Evolutionary conservation across 2,329 filamentous ascomycete species (phyloP).

Genomic region (Alternaria sp.): DNA sequence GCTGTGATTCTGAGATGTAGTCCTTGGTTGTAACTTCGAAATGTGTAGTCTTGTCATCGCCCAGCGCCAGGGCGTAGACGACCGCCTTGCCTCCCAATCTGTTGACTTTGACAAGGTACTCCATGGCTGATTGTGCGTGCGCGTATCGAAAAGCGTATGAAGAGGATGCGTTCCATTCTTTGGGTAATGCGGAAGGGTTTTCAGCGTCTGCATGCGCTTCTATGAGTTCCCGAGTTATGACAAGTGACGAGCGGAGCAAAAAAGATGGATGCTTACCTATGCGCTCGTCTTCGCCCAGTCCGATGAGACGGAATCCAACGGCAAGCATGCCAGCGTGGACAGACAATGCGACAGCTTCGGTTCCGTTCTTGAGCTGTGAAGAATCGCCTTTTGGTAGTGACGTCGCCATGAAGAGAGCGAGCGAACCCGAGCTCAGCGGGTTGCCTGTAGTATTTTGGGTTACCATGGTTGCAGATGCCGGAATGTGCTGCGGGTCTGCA

Average conservation of each 20-base stretch:
- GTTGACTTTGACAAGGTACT: constrained; percentile 82
- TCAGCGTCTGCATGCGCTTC: constrained; percentile 66
- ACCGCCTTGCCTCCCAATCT: constrained; percentile 85
- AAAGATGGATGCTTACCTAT: constrained; percentile 62
- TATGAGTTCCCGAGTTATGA: constrained; percentile 45
- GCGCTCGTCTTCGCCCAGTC: constrained; percentile 82
- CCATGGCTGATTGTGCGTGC: constrained; percentile 84
- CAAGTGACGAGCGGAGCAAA: constrained; percentile 13
- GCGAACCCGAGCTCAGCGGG: constrained; percentile 54
- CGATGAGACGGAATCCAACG: constrained; percentile 80
- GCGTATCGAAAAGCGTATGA: constrained; percentile 84
- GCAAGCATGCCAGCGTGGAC: constrained; percentile 83
- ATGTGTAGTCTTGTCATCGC: constrained; percentile 80
- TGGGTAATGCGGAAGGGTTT: constrained; percentile 69
- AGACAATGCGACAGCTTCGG: constrained; percentile 85
- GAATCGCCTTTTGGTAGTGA: constrained; percentile 52
- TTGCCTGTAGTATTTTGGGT: constrained; percentile 47
- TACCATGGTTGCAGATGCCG: constrained; percentile 31
- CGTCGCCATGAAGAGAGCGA: constrained; percentile 55
- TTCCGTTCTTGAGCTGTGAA: constrained; percentile 68
- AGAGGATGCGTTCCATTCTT: constrained; percentile 80
- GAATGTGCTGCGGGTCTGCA: not conserved
- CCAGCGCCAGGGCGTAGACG: constrained; percentile 78
- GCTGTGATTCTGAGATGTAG: constrained; percentile 70
- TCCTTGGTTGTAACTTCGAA: constrained; percentile 80